Evolutionary conservation across 352 stramenopile species (phyloP), one percentile per base, ranked within the genome.

Genomic region (Blastocystis sp.): DNA sequence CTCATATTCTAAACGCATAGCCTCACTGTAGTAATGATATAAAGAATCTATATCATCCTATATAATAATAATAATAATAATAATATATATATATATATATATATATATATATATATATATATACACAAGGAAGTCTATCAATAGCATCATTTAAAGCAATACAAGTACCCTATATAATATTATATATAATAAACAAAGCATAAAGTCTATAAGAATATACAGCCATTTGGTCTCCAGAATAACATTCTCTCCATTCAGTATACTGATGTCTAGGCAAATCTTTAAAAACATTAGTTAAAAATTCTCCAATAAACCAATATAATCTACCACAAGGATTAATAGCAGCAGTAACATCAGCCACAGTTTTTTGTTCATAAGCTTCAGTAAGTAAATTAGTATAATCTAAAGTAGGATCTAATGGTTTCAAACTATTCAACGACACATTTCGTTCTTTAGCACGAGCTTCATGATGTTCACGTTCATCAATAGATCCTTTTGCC

Each of bases 1-100:
- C 52, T 62, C 52, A 34, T 54, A 62, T 18, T 62, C 52, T 30
- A 62, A 34, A 62, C 52, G 52, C 35, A 62, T 62, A 6, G 52
- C 52, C 18, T 62, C 52, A 10, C 39, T 41, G 35, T 49, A 62
- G 37, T 62, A 62, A 18, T 54, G 54, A 5, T 19, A 10, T 24
- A 30, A n/a, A 7, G 18, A 36, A 16, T 54, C 36, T 42, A 54
- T 62, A 28, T 62, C 44, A 1, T 62, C 52, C 35, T 37, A 31
- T 10, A 42, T 41, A 24, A 31, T 13, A 30, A 62, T 1, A 25
- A 30, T 31, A 27, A 54, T 31, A 13, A 62, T 18, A 4, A 62
- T 62, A 6, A 54, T 30, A 24, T 62, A 39, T 30, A 62, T n/a
- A n/a, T n/a, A n/a, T n/a, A n/a, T n/a, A n/a, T n/a, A n/a, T n/a